These are phyloP conservation scores for Bathelium albidoporum DNA, from an alignment of 495 filamentous ascomycete species.

Conservation along the genomic window DNA sequence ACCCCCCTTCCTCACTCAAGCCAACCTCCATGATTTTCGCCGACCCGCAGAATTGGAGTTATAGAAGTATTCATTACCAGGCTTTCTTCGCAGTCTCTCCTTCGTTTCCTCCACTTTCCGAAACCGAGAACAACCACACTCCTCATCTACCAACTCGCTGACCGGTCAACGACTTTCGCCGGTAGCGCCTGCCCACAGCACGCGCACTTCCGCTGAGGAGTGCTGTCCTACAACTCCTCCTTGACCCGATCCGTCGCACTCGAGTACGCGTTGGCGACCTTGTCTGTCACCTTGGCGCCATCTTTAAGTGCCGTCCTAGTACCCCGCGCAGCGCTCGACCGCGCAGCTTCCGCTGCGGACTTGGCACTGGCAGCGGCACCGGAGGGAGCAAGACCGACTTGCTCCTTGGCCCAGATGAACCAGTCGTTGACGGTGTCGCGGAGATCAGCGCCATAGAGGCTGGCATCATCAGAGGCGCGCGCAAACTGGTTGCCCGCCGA, in stretches of 20 bases:
- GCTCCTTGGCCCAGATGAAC: slow-evolving; percentile 31
- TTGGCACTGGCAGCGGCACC: slow-evolving; percentile 14
- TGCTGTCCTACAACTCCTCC: slow-evolving; percentile 24
- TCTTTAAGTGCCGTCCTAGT: slow-evolving; percentile 38
- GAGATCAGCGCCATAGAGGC: slow-evolving; percentile 43
- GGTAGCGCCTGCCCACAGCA: neutral
- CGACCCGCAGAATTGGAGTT: too few relatives aligned
- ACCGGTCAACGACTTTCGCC: neutral
- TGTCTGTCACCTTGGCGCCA: slow-evolving; percentile 57
- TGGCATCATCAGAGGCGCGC: slow-evolving; percentile 60
- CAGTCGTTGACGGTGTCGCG: slow-evolving; percentile 58
- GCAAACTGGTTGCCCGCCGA: slow-evolving; percentile 69
- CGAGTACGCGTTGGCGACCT: slow-evolving; percentile 39
- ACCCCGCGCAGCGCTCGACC: slow-evolving; percentile 17
- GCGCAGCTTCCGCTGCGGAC: slow-evolving; percentile 11
- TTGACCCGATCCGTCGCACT: slow-evolving; percentile 17
- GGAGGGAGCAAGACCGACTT: slow-evolving; percentile 22
- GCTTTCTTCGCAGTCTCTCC: too few relatives aligned
- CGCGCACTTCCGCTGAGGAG: neutral
- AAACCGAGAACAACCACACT: neutral
- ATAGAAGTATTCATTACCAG: too few relatives aligned
- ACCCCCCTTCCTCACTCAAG: neutral
- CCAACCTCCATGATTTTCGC: neutral
- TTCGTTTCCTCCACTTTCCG: neutral
- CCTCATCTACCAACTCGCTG: neutral